Evolutionary conservation across 805 yeast genomes (phyloP).

Genomic region (Wickerhamiella brachini): DNA sequence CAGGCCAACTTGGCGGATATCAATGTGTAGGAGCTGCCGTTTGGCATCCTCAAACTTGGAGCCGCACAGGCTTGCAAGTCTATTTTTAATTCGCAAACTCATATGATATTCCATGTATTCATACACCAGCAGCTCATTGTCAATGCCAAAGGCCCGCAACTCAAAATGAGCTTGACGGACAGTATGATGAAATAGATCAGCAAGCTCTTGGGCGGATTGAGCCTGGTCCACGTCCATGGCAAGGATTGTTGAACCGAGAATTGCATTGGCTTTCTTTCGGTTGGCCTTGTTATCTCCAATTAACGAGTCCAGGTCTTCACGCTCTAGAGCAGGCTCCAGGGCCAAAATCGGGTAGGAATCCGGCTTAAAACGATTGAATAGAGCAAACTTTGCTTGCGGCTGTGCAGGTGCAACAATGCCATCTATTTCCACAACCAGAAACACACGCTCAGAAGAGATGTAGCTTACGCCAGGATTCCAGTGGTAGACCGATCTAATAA

Average conservation of each 20-base stretch:
- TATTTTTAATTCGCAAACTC: conserved; percentile 1
- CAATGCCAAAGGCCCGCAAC: conserved; percentile 1
- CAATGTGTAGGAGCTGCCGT: conserved; percentile 21
- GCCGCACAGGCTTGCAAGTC: background rate
- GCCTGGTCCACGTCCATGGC: background rate
- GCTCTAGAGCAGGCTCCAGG: background rate
- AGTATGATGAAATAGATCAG: conserved; percentile 8
- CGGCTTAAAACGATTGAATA: background rate
- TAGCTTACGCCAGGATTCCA: conserved; percentile 10
- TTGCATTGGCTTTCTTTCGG: conserved; percentile 6
- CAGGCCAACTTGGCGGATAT: conserved; percentile 31
- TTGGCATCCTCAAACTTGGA: background rate
- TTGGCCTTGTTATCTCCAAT: conserved; percentile 6
- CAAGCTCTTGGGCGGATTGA: conserved; percentile 6
- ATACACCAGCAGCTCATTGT: conserved; percentile 1
- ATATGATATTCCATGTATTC: conserved; percentile 8
- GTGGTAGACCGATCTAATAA: background rate
- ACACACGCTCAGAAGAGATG: conserved; percentile 4
- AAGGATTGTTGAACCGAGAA: conserved; percentile 1
- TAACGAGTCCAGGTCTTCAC: conserved; percentile 4
- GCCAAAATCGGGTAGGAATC: background rate
- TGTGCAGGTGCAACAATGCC: conserved; percentile 1
- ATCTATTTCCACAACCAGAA: conserved; percentile 3
- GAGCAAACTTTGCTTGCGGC: background rate
- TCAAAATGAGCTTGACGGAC: conserved; percentile 1